Evolutionary conservation across 1,284 basidiomycete species (phyloP).

Genomic region (Cryptococcus hybrid): DNA sequence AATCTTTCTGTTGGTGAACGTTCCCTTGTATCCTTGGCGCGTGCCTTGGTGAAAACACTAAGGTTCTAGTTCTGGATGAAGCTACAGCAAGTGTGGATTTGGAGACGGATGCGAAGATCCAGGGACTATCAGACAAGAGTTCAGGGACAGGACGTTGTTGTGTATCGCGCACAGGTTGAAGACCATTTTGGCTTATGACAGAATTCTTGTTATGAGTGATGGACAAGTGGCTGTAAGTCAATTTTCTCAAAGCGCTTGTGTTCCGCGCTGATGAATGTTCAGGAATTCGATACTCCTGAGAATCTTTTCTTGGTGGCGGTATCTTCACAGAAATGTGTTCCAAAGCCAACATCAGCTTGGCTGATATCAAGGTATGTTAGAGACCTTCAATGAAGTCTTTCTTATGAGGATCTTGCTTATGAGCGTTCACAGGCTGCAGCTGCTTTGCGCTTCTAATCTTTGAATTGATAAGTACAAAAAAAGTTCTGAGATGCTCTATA

Average conservation of each 20-base stretch:
- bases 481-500: too few species aligned
- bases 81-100: slow-evolving; percentile 56
- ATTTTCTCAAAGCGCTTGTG: not conserved
- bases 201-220: slow-evolving; percentile 67
- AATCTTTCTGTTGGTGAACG: slow-evolving; percentile 63
- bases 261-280: slow-evolving; percentile 34
- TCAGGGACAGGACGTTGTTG: slow-evolving; percentile 61
- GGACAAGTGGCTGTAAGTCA: slow-evolving; percentile 57
- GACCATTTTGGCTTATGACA: slow-evolving; percentile 77
- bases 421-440: not conserved
- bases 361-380: slow-evolving; percentile 56
- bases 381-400: too few species aligned
- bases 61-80: slow-evolving; percentile 64
- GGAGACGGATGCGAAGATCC: slow-evolving; percentile 69
- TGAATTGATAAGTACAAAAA: not conserved
- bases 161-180: slow-evolving; percentile 69
- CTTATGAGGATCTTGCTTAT: not conserved
- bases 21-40: slow-evolving; percentile 66
- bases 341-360: slow-evolving; percentile 65
- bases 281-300: slow-evolving; percentile 74
- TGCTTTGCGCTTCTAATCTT: not conserved
- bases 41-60: slow-evolving; percentile 59
- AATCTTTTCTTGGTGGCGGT: slow-evolving; percentile 68
- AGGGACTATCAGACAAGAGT: slow-evolving; percentile 66
- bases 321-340: slow-evolving; percentile 74